Evolutionary conservation across 2,329 filamentous ascomycete species (phyloP).

Genomic region (Trichoderma afroharzianum): DNA sequence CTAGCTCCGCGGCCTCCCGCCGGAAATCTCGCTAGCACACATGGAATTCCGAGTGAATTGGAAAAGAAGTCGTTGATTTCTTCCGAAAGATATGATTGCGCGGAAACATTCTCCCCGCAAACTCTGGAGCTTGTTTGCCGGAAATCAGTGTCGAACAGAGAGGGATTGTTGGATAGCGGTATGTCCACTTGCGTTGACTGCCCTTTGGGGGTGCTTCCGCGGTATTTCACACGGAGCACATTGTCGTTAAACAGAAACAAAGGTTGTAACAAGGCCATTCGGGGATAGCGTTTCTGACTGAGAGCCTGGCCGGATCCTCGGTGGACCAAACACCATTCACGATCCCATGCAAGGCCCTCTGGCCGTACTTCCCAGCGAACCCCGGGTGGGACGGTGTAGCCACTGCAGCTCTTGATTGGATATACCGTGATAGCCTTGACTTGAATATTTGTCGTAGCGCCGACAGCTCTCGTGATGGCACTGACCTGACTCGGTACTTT

Average conservation of each 20-base stretch:
- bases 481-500: not conserved
- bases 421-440: conserved; percentile 72
- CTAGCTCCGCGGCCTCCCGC: conserved; percentile 57
- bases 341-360: conserved; percentile 89
- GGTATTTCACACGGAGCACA: conserved; percentile 58
- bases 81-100: conserved; percentile 65
- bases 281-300: conserved; percentile 83
- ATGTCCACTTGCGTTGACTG: conserved; percentile 42
- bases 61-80: conserved; percentile 76
- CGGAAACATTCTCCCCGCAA: conserved; percentile 74
- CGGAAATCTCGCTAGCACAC: conserved; percentile 80
- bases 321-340: conserved; percentile 94
- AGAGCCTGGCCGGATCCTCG: conserved; percentile 78
- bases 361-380: conserved; percentile 70
- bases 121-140: conserved; percentile 60
- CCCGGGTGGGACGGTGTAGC: conserved; percentile 64
- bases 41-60: conserved; percentile 69
- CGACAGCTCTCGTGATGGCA: accelerated
- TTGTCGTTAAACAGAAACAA: conserved; percentile 66
- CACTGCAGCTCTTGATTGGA: conserved; percentile 91
- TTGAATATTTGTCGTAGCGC: conserved; percentile 19
- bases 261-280: conserved; percentile 81
- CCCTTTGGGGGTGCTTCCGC: conserved; percentile 29
- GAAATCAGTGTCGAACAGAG: conserved; percentile 44
- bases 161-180: conserved; percentile 66